Evolutionary conservation across 2,329 filamentous ascomycete species (phyloP).

Genomic region (Fusarium denticulatum): DNA sequence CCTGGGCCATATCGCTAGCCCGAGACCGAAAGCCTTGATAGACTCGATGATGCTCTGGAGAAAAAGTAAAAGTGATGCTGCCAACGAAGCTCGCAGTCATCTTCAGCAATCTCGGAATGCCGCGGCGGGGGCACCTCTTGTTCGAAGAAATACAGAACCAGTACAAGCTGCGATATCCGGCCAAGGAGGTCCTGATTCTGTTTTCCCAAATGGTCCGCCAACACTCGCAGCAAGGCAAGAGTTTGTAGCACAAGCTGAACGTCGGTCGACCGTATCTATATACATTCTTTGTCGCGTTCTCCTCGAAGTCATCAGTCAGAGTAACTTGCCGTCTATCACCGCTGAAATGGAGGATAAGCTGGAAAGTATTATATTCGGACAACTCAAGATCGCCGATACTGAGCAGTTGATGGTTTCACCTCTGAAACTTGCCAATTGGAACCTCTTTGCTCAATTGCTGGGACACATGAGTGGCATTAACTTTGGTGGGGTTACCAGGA

Average conservation of each 20-base stretch:
- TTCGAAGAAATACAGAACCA: conserved; percentile 81
- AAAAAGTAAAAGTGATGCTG: conserved; percentile 92
- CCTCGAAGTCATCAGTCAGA: conserved; percentile 93
- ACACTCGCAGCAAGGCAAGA: conserved; percentile 68
- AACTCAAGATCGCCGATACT: conserved; percentile 87
- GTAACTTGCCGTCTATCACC: conserved; percentile 82
- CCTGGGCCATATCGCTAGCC: conserved; percentile 91
- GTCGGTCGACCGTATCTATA: conserved; percentile 91
- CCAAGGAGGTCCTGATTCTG: conserved; percentile 41
- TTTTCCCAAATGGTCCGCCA: conserved; percentile 50
- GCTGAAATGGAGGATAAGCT: conserved; percentile 93
- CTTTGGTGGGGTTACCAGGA: conserved; percentile 82
- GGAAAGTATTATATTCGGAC: conserved; percentile 96
- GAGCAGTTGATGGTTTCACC: conserved; percentile 82
- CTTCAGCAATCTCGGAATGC: conserved; percentile 62
- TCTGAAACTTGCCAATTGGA: conserved; percentile 93
- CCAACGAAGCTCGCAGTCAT: conserved; percentile 72
- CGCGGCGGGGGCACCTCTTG: conserved; percentile 60
- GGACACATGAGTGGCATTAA: conserved; percentile 97
- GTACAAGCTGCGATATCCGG: conserved; percentile 55
- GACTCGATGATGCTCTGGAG: conserved; percentile 99
- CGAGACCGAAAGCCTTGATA: conserved; percentile 93
- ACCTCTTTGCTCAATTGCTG: conserved; percentile 88
- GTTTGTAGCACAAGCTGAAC: conserved; percentile 81
- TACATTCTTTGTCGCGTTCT: conserved; percentile 95